phyloP scores from a whole-genome alignment of 768 basidiomycete genomes.

The Lyophyllum semitale region DNA sequence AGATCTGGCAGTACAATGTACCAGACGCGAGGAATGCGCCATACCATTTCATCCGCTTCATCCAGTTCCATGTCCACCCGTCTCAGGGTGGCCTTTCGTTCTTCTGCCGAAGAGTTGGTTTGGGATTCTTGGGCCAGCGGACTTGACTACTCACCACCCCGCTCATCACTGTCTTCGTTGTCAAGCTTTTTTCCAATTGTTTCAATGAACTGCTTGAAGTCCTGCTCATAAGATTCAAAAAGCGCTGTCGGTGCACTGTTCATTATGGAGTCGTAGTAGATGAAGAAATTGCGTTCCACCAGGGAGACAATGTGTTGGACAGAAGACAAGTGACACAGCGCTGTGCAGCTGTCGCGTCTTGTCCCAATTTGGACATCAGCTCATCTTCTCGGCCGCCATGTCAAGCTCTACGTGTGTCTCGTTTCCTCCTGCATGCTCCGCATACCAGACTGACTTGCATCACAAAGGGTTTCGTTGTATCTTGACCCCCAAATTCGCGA shows the following conservation, averaged over 20 bases:
- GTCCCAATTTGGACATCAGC: constrained; percentile 12
- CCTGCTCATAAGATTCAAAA: constrained; percentile 92
- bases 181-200: constrained; percentile 80
- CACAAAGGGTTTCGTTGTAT: constrained; percentile 55
- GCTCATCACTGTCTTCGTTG: constrained; percentile 63
- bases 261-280: constrained; percentile 48
- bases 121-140: background rate
- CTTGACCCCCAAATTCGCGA: constrained; percentile 96
- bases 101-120: constrained; percentile 52
- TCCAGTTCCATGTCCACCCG: constrained; percentile 94
- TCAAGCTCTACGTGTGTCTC: constrained; percentile 45
- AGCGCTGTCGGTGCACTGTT: constrained; percentile 81
- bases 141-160: constrained; percentile 22
- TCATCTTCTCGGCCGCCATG: constrained; percentile 32
- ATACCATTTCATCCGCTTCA: constrained; percentile 96
- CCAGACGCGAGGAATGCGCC: background rate
- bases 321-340: background rate
- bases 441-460: background rate
- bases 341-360: background rate
- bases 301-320: constrained; percentile 22
- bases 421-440: background rate
- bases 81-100: constrained; percentile 76
- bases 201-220: constrained; percentile 81
- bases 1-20: constrained; percentile 1
- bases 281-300: constrained; percentile 26